Conservation (phyloP, 495 filamentous ascomycete genomes). For the Hypomontagnella submonticulosa region DNA sequence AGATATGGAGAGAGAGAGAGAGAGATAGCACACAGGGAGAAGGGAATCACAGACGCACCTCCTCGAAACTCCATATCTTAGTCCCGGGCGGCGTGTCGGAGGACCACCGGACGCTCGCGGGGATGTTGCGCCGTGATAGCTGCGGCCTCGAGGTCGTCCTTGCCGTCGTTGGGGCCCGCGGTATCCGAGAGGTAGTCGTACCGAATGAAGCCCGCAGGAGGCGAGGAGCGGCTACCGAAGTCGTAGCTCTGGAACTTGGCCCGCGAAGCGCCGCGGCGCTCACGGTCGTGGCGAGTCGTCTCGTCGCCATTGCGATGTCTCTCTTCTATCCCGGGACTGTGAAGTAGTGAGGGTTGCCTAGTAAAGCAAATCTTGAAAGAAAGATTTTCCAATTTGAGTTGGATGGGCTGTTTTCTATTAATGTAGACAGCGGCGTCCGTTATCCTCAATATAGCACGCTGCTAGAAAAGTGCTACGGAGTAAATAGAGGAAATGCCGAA, state of each 20-base stretch:
- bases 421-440: too few relatives aligned
- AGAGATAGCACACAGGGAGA: background rate
- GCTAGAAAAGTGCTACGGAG: background rate
- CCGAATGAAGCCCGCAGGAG: conserved; percentile 13
- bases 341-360: too few relatives aligned
- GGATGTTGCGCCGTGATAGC: background rate
- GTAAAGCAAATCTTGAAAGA: too few relatives aligned
- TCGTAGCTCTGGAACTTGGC: background rate
- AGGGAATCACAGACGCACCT: conserved; percentile 44
- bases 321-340: background rate
- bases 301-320: conserved; percentile 23
- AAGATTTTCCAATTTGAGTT: too few relatives aligned
- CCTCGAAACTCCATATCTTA: conserved; percentile 61
- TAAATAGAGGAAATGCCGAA: conserved; percentile 9
- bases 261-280: conserved; percentile 20
- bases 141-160: background rate
- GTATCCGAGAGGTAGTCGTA: conserved; percentile 2
- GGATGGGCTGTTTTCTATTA: too few relatives aligned
- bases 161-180: background rate
- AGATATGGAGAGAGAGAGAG: background rate
- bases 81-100: conserved; percentile 41
- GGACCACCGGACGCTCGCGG: conserved; percentile 30
- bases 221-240: background rate
- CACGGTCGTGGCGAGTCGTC: conserved; percentile 22
- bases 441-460: background rate